Base-by-base conservation (phyloP, 148 eudicot species). In the Silene latifolia region DNA sequence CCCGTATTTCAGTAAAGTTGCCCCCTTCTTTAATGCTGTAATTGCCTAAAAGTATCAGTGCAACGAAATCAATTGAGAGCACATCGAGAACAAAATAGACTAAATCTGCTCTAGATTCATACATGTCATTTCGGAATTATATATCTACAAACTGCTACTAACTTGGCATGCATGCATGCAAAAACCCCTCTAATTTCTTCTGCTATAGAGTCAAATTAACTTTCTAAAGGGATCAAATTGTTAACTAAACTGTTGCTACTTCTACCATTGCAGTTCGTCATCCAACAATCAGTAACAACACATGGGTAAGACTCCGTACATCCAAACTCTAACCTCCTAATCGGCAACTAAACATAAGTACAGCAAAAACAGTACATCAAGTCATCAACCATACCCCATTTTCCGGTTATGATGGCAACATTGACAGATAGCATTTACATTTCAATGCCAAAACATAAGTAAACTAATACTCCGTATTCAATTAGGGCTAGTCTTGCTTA, bases 11-110 rank as follows among this genome's bases (percentile, higher is more conserved):
- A 91, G 88, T 80, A 91, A 85, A 74, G 78, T 73, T 42, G 93
- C 93, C 42, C 97, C 97, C 82, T 89, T 91, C 87, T 91, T 91
- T 69, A 89, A 86, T 72, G 97, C 93, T 73, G 90, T 91, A 73
- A 91, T 82, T 21, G 93, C 97, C 97, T 89, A 90, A 46, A 64
- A 56, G 57, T 56, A 27, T 53, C 27, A 69, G 47, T 8, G 25
- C 58, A 63, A 71, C 51, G 23, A 9, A 63, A 63, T 27, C n/a
- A 76, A 17, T 18, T 69, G 59, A 69, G 42, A 67, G 29, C 3
- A 24, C 23, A 63, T 32, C 3, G 8, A 69, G 8, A 69, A 48
- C 42, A 69, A 51, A 60, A 20, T 15, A 27, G 53, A 47, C 24
- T 51, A 74, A 32, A 72, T 24, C 13, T 48, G 20, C 48, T 18